Percentiles rank a stretch among this genome's conserved stretches.
Conservation (phyloP, 2,329 filamentous ascomycete species). For the Alternaria brassicicola region DNA sequence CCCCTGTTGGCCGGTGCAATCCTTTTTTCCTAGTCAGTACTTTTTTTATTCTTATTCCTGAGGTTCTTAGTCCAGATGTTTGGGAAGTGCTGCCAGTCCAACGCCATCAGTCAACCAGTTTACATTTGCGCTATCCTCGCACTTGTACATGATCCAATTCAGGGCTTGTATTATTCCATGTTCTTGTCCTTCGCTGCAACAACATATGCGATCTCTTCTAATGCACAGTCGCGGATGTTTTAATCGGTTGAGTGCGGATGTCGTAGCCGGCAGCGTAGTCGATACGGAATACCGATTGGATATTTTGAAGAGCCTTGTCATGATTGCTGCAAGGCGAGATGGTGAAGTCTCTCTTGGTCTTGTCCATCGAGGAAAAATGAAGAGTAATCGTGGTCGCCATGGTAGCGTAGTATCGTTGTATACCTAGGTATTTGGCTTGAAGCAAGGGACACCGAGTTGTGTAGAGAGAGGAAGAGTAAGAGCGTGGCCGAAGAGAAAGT, state of each 20-base stretch:
- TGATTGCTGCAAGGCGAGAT: background rate
- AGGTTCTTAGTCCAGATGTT: background rate
- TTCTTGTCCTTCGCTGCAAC: background rate
- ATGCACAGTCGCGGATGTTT: background rate
- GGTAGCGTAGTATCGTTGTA: background rate
- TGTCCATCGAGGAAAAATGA: background rate
- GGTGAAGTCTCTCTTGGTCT: background rate
- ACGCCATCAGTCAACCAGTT: background rate
- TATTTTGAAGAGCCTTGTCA: background rate
- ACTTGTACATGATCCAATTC: background rate
- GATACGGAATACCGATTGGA: background rate
- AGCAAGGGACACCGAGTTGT: background rate
- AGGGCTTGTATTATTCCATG: background rate
- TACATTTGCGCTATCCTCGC: background rate
- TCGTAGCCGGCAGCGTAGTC: background rate
- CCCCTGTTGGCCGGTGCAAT: background rate
- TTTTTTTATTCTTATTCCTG: background rate
- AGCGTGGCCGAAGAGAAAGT: too few species aligned
- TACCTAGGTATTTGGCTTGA: background rate
- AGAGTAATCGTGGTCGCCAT: background rate
- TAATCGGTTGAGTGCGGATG: background rate
- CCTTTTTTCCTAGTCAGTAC: background rate
- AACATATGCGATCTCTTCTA: background rate
- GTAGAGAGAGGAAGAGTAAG: background rate
- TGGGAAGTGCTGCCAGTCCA: background rate